Conservation (phyloP, 2,329 filamentous ascomycete species). For the Chaetomiaceae sp. region DNA sequence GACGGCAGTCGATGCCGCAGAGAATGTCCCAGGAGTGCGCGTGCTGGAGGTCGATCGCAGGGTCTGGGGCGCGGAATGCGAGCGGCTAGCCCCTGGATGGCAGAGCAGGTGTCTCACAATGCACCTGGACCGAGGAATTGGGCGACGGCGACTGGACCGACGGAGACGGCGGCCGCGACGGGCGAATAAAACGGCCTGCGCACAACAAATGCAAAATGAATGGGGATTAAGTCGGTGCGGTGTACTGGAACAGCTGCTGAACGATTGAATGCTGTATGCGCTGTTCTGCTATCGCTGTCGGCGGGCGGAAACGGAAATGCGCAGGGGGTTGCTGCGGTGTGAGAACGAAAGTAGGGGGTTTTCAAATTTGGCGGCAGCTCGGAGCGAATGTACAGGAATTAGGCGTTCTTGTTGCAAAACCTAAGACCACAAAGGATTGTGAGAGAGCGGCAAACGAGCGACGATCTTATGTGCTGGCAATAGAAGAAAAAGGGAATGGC, state of each 20-base stretch:
- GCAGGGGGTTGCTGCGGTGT: constrained; percentile 1
- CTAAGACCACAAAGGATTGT: too few relatives aligned
- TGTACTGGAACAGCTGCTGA: too few relatives aligned
- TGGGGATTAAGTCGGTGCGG: too few relatives aligned
- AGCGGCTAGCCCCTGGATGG: constrained; percentile 19
- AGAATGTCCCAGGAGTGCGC: constrained; percentile 12
- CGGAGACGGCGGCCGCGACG: background rate
- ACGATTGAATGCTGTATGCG: background rate
- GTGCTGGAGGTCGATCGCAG: constrained; percentile 9
- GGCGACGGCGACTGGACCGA: background rate
- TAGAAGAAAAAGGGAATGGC: constrained; percentile 2
- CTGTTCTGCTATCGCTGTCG: background rate
- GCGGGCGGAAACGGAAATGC: background rate
- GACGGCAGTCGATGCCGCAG: constrained; percentile 11
- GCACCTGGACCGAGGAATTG: constrained; percentile 4
- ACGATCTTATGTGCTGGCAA: constrained; percentile 10
- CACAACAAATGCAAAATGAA: background rate
- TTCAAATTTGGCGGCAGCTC: background rate
- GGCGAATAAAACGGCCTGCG: constrained; percentile 4
- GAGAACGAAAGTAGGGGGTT: constrained; percentile 9
- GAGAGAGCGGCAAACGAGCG: too few relatives aligned
- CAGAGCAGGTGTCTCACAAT: constrained; percentile 19
- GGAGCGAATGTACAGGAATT: constrained; percentile 11
- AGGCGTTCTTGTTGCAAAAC: constrained; percentile 8
- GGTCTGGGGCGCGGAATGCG: constrained; percentile 7